Conservation (phyloP, 495 filamentous ascomycete species). For the Chlorociboria aeruginascens region DNA sequence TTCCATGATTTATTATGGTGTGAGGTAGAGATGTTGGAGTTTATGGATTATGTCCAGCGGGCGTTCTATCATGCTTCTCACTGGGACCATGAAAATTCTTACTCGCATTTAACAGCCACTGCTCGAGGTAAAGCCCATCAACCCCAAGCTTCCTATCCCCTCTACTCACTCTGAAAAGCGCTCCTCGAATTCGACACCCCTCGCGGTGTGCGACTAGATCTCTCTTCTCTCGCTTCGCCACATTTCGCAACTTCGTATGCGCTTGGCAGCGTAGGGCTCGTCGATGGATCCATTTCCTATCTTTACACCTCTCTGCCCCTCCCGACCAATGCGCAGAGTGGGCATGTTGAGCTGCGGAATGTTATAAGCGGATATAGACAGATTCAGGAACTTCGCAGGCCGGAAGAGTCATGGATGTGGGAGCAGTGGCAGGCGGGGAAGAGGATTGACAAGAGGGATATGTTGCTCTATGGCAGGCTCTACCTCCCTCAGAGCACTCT, state of each 20-base stretch:
- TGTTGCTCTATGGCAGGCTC: conserved; percentile 77
- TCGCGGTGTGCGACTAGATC: conserved; percentile 60
- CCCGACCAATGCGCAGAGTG: conserved; percentile 38
- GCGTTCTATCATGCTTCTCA: conserved; percentile 77
- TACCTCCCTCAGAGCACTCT: conserved; percentile 76
- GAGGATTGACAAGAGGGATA: conserved; percentile 36
- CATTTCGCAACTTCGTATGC: conserved; percentile 89
- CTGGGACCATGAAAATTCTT: conserved; percentile 91
- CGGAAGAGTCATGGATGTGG: conserved; percentile 36
- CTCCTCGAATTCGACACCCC: conserved; percentile 80
- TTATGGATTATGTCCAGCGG: conserved; percentile 96
- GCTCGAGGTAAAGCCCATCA: conserved; percentile 53
- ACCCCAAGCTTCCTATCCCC: background rate
- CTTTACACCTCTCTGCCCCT: conserved; percentile 76
- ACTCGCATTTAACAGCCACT: conserved; percentile 77
- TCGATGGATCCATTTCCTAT: conserved; percentile 87
- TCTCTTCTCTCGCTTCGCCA: conserved; percentile 82
- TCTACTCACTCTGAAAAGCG: conserved; percentile 32
- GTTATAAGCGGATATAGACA: conserved; percentile 62
- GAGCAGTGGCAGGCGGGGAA: conserved; percentile 38
- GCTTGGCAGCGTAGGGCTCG: conserved; percentile 68
- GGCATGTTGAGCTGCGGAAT: conserved; percentile 47
- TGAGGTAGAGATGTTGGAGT: conserved; percentile 63
- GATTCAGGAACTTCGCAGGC: conserved; percentile 37
- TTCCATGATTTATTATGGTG: background rate